Conservation (phyloP, 1,284 basidiomycete genomes). For the Rhodotorula sp. region DNA sequence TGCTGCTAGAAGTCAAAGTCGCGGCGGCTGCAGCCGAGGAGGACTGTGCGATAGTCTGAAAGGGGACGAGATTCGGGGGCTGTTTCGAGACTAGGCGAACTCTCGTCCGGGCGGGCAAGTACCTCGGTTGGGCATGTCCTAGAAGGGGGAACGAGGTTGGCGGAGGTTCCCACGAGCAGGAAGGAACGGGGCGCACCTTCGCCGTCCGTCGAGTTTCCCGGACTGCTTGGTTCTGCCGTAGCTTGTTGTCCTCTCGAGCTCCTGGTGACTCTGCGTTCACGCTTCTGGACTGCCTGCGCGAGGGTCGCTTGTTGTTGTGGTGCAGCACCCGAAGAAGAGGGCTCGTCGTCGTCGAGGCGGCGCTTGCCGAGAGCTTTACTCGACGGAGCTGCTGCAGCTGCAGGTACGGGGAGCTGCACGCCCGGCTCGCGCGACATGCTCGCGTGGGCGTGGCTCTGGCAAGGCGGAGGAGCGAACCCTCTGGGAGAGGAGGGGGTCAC, state of each 20-base stretch:
- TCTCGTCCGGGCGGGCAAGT: constrained; percentile 24
- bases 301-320: neutral
- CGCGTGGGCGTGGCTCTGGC: no score
- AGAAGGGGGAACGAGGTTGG: neutral
- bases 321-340: neutral
- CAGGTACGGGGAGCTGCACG: no score
- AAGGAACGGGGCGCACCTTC: constrained; percentile 9
- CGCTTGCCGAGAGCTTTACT: constrained; percentile 33
- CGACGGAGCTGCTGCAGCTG: neutral
- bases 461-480: no score
- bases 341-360: constrained; percentile 1
- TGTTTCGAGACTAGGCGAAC: constrained; percentile 21
- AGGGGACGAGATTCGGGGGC: neutral
- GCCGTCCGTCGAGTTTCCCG: neutral
- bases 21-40: neutral
- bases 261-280: constrained; percentile 5
- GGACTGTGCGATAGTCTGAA: neutral
- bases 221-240: neutral
- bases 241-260: constrained; percentile 6
- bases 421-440: no score
- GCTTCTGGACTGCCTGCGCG: constrained; percentile 8
- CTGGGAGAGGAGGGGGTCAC: no score
- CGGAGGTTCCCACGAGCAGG: no score
- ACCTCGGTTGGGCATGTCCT: neutral
- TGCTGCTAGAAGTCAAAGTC: no score